A percentile compares a stretch with the other conserved stretches of the same genome.
Conservation (phyloP, 2,329 filamentous ascomycete genomes). For the Aspergillus oerlinghausenensis region DNA sequence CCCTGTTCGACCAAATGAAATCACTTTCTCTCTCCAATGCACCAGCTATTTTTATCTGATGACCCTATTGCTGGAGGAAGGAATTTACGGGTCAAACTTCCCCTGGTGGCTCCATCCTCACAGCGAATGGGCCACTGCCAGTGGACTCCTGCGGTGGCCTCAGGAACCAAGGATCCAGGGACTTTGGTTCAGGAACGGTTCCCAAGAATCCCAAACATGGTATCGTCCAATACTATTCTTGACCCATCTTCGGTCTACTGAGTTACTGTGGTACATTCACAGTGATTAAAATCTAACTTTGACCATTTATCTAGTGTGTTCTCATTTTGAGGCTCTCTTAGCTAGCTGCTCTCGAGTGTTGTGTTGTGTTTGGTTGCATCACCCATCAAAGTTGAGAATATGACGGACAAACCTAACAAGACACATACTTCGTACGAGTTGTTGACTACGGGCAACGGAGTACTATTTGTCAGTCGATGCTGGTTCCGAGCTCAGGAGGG, state of each 20-base stretch:
- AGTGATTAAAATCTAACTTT: no score
- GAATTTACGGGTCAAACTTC: not conserved
- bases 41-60: not conserved
- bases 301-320: not conserved
- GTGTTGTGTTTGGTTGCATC: no score
- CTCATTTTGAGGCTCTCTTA: not conserved
- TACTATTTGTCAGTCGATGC: not conserved
- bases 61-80: not conserved
- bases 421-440: no score
- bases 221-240: not conserved
- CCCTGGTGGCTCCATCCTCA: not conserved
- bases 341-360: not conserved
- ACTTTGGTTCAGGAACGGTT: constrained; percentile 12
- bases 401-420: no score
- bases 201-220: not conserved
- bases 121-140: not conserved
- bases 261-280: no score
- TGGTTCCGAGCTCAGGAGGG: no score
- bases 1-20: not conserved
- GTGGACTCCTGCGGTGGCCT: constrained; percentile 2
- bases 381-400: no score
- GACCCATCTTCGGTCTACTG: not conserved
- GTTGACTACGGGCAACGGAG: not conserved
- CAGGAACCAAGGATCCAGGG: constrained; percentile 10
- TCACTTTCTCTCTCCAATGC: not conserved